Conservation (phyloP, 75 land plant genomes). For the Adiantum capillusveneris region DNA sequence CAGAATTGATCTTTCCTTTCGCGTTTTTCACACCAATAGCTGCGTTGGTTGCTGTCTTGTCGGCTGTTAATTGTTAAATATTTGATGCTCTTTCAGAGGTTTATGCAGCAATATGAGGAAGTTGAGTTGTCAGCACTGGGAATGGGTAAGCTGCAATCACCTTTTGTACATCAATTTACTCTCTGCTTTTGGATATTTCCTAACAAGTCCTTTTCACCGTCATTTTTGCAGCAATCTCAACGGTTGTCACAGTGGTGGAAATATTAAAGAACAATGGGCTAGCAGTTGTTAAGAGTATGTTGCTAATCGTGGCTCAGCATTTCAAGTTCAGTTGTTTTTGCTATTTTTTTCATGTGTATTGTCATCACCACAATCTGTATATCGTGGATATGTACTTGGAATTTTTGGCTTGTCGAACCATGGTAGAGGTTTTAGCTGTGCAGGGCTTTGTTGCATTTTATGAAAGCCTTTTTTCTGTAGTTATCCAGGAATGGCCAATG, state of each 20-base stretch:
- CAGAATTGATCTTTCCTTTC: too few relatives aligned
- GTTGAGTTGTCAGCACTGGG: constrained; percentile 82
- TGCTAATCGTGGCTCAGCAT: neutral
- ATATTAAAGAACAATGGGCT: constrained; percentile 89
- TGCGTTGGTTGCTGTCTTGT: too few relatives aligned
- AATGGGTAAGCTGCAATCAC: constrained; percentile 43
- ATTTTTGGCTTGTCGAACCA: too few relatives aligned
- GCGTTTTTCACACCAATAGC: too few relatives aligned
- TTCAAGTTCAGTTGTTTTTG: neutral
- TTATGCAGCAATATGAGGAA: constrained; percentile 73
- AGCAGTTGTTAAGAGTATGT: constrained; percentile 79
- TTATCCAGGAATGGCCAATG: too few relatives aligned
- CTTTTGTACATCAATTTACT: neutral
- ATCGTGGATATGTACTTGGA: too few relatives aligned
- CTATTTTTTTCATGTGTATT: too few relatives aligned
- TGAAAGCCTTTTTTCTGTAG: too few relatives aligned
- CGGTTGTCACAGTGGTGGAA: constrained; percentile 84
- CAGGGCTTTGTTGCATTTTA: too few relatives aligned
- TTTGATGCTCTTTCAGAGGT: constrained; percentile 43
- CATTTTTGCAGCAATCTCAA: constrained; percentile 56
- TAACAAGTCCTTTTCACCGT: neutral
- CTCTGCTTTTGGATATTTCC: neutral
- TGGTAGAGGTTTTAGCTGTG: too few relatives aligned
- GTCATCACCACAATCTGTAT: too few relatives aligned
- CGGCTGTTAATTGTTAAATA: too few relatives aligned